These are phyloP conservation scores for Lasiosphaeris hirsuta DNA, from an alignment of 495 filamentous ascomycete genomes.

Conservation along the genomic window DNA sequence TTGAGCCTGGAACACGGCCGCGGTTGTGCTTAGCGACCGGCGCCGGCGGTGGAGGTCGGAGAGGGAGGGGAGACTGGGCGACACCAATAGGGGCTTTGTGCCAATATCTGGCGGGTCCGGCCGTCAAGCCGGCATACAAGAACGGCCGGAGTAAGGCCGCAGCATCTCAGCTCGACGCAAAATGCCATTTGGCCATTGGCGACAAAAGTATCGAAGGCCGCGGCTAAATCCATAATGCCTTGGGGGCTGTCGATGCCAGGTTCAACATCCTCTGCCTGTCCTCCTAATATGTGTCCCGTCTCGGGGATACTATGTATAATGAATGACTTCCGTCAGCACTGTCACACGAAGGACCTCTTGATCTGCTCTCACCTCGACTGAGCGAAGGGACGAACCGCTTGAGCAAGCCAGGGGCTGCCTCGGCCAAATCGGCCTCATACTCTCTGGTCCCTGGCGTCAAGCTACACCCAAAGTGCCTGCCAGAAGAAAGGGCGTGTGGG, in stretches of 20 bases:
- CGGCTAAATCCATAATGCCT: conserved; percentile 24
- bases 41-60: conserved; percentile 5
- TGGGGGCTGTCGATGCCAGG: not conserved
- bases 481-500: not conserved
- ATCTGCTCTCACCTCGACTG: not conserved
- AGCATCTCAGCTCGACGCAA: conserved; percentile 9
- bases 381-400: too few species aligned
- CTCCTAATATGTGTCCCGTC: conserved; percentile 10
- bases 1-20: conserved; percentile 7
- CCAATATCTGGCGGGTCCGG: too few species aligned
- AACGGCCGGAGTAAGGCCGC: conserved; percentile 38
- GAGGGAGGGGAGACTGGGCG: too few species aligned
- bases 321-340: not conserved
- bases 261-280: not conserved
- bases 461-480: too few species aligned
- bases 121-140: conserved; percentile 9
- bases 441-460: too few species aligned
- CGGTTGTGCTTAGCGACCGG: not conserved
- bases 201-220: not conserved
- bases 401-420: too few species aligned
- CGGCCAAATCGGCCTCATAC: too few species aligned
- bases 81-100: too few species aligned
- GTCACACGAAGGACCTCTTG: conserved; percentile 11
- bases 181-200: conserved; percentile 7
- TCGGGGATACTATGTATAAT: not conserved